Base-by-base conservation (phyloP, 441 rosid genomes). In the Breynia disticha region DNA sequence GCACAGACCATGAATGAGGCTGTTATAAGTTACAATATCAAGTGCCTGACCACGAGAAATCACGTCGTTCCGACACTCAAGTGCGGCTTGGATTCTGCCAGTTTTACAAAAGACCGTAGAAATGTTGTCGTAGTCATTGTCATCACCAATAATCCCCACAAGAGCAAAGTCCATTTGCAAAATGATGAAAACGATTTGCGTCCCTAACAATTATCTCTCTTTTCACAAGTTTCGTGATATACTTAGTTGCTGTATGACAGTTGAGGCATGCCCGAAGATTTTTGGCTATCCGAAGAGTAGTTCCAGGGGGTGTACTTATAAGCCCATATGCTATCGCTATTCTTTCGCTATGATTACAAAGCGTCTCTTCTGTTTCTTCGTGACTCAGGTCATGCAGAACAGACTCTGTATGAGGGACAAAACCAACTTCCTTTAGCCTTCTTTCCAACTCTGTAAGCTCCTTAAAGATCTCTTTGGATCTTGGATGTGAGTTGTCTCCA, bases 331-430 rank as follows among this genome's bases (percentile, higher is more conserved):
- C 95, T 60, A 83, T 73, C 0, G 95, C 87, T 28, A 83, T 65
- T 70, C 87, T 80, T 65, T 86, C 97, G 48, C 97, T 81, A 53
- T 88, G 89, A 63, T 64, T 78, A 56, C 89, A 83, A 19, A 85
- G 78, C 10, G 71, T 71, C 72, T 79, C 84, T 67, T 72, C 87
- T 32, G 72, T 67, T 71, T 89, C 93, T 64, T 86, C 86, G 44
- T 73, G 56, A 48, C 76, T 77, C 61, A 85, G 67, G 71, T 86
- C 91, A 50, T 81, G 91, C 43, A 79, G 58, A 17, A 73, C 72
- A 24, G 87, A 74, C 45, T 81, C 84, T 54, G 55, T 74, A 44
- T 78, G 60, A 0, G 75, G 76, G 48, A 78, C 61, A 66, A 79
- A 85, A 56, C 95, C 95, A 47, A 68, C 70, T 59, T 71, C 80